Conservation (phyloP, 1,284 basidiomycete genomes). For the Malassezia equina region DNA sequence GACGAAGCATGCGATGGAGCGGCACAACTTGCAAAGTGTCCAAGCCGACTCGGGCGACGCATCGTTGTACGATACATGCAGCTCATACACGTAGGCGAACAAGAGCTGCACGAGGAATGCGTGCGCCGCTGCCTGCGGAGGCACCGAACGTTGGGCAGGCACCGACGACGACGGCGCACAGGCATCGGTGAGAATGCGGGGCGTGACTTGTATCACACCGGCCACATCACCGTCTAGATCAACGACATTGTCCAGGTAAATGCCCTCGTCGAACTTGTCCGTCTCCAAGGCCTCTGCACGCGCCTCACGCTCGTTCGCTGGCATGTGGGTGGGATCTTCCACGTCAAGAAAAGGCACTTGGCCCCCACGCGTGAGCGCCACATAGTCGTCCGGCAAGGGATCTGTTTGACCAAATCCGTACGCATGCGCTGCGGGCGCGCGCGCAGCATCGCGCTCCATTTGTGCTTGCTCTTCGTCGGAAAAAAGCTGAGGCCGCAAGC, state of each 20-base stretch:
- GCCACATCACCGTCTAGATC: slow-evolving; percentile 18
- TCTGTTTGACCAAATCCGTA: not conserved
- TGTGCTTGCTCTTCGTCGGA: slow-evolving; percentile 2
- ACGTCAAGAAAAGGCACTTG: slow-evolving; percentile 10
- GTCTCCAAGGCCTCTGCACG: slow-evolving; percentile 7
- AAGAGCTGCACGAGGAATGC: slow-evolving; percentile 14
- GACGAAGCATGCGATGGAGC: slow-evolving; percentile 5
- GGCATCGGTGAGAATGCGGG: not conserved
- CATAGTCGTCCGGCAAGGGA: not conserved
- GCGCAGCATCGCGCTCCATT: slow-evolving; percentile 6
- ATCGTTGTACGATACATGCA: slow-evolving; percentile 12
- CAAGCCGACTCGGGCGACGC: slow-evolving; percentile 18
- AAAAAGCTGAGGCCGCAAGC: slow-evolving; percentile 8
- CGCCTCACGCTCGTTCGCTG: not conserved
- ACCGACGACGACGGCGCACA: not conserved
- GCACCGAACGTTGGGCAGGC: not conserved
- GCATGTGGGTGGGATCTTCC: not conserved
- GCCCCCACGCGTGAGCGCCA: not conserved
- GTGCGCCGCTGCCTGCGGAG: not conserved
- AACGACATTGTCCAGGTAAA: slow-evolving; percentile 9
- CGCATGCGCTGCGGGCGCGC: not conserved
- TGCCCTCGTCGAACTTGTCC: slow-evolving; percentile 22
- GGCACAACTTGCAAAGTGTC: slow-evolving; percentile 18
- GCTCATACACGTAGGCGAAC: slow-evolving; percentile 20
- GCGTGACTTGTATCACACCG: slow-evolving; percentile 1